Percentiles rank a stretch among this genome's conserved stretches.
Conservation (phyloP, 305 asterid genomes). For the Fraxinus floribunda region DNA sequence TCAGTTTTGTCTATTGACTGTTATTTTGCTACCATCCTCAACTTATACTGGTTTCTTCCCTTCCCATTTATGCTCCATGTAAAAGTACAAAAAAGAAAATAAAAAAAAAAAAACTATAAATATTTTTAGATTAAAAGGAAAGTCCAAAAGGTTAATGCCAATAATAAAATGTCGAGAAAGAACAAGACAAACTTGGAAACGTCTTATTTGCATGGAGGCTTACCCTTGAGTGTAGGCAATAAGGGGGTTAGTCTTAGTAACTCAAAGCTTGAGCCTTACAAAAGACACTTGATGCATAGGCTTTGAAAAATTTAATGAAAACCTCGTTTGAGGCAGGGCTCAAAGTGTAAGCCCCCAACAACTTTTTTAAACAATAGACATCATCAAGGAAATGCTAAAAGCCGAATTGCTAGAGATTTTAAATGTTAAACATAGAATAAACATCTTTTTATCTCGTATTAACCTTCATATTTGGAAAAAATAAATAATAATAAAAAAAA, state of each 20-base stretch:
- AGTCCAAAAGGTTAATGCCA: not conserved
- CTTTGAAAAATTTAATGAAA: not conserved
- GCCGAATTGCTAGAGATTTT: not conserved
- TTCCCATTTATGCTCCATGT: not conserved
- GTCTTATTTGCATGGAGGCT: not conserved
- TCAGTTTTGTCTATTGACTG: not conserved
- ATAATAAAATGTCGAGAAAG: not conserved
- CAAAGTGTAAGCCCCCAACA: not conserved
- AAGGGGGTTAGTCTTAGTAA: not conserved
- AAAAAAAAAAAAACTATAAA: not conserved
- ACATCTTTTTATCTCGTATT: not conserved
- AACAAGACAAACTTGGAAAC: not conserved
- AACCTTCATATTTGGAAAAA: not conserved
- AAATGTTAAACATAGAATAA: not conserved
- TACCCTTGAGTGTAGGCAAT: too few species aligned
- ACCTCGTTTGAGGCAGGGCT: not conserved
- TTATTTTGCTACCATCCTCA: not conserved
- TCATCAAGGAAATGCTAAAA: not conserved
- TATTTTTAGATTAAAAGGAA: not conserved
- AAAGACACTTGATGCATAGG: not conserved
- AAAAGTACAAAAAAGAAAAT: not conserved
- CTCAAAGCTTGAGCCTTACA: not conserved
- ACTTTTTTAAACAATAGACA: too few species aligned
- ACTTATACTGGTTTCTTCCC: not conserved
- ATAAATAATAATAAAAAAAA: not conserved